phyloP scores from a whole-genome alignment of 2,329 filamentous ascomycete genomes.

The Calonectria pteridis region DNA sequence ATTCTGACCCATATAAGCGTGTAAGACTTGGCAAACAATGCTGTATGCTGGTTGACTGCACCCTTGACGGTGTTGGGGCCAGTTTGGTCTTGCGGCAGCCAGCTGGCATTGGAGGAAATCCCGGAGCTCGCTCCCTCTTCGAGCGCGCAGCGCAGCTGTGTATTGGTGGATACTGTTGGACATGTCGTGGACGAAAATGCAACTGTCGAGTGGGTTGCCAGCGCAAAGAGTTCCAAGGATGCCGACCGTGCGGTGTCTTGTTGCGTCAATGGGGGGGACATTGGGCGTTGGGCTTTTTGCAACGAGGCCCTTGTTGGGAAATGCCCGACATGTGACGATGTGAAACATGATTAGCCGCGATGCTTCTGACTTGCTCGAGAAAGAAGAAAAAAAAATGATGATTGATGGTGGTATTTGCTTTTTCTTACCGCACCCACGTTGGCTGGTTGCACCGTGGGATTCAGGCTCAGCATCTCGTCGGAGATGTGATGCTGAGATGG shows the following conservation, averaged over 20 bases:
- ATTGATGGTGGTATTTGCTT: not conserved
- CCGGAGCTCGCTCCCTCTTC: not conserved
- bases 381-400: no score
- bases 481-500: not conserved
- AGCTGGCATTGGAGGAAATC: not conserved
- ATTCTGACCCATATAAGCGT: not conserved
- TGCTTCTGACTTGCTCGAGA: not conserved
- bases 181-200: not conserved
- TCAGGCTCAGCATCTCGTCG: not conserved
- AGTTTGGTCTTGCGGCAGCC: not conserved
- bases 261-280: not conserved
- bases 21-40: not conserved
- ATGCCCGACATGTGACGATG: not conserved
- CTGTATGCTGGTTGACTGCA: not conserved
- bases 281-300: not conserved
- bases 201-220: not conserved
- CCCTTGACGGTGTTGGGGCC: not conserved
- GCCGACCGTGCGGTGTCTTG: not conserved
- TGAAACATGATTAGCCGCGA: not conserved
- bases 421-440: not conserved
- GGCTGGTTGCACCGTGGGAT: not conserved
- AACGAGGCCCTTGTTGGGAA: not conserved
- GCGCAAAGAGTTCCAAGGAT: not conserved
- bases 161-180: not conserved
- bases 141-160: not conserved